Percentiles rank a stretch among this genome's conserved stretches.
phyloP scores from a whole-genome alignment of 768 basidiomycete genomes.

The Dentipellis fragilis region DNA sequence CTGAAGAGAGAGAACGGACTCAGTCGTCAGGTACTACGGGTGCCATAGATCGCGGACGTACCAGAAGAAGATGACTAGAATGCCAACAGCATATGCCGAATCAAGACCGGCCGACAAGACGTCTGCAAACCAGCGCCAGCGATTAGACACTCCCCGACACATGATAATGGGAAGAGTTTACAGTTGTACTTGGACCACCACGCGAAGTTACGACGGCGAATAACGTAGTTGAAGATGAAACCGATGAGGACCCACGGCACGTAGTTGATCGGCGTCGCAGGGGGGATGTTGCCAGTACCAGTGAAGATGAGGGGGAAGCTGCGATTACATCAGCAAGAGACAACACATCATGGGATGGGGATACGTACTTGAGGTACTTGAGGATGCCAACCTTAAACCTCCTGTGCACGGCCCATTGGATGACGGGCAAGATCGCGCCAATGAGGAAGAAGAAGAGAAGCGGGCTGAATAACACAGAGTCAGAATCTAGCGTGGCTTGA shows the following conservation, averaged over 20 bases:
- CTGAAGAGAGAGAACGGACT: background rate
- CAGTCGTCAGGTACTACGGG: background rate
- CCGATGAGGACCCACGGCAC: constrained; percentile 26
- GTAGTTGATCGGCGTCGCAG: constrained; percentile 35
- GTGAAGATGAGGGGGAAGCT: constrained; percentile 28
- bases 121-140: background rate
- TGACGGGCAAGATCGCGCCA: constrained; percentile 52
- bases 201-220: constrained; percentile 13
- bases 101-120: constrained; percentile 12
- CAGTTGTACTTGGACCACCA: constrained; percentile 27
- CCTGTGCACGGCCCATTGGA: constrained; percentile 28
- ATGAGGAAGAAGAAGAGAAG: constrained; percentile 70
- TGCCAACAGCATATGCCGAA: constrained; percentile 12
- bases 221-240: constrained; percentile 28
- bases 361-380: constrained; percentile 44
- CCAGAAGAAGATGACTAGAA: constrained; percentile 21
- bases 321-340: background rate
- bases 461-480: constrained; percentile 2
- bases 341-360: constrained; percentile 2
- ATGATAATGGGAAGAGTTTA: constrained; percentile 12
- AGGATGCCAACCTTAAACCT: constrained; percentile 27
- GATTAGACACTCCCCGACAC: background rate
- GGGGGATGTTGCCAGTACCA: constrained; percentile 29
- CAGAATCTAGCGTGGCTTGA: background rate
- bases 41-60: background rate